A percentile compares a stretch with the other conserved stretches of the same genome.
These are phyloP conservation scores for Stagonosporopsis vannaccii DNA, from an alignment of 2,329 filamentous ascomycete species.

Conservation along the genomic window DNA sequence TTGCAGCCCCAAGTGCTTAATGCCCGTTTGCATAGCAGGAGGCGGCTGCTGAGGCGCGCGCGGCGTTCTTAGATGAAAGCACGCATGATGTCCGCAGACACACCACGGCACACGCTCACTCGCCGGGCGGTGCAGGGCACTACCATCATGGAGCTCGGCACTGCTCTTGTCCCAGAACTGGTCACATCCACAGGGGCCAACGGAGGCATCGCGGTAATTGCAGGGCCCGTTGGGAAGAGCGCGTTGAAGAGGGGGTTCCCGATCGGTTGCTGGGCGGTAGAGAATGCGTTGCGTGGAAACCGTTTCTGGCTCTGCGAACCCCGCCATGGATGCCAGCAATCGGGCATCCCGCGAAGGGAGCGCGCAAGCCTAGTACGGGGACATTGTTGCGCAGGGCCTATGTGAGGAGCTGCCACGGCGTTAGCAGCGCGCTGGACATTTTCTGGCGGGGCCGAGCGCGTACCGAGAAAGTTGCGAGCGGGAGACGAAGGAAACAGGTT, in stretches of 20 bases:
- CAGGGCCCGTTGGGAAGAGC: conserved; percentile 60
- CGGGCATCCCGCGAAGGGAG: conserved; percentile 44
- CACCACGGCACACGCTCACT: conserved; percentile 54
- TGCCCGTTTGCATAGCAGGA: conserved; percentile 20
- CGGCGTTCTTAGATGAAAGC: conserved; percentile 56
- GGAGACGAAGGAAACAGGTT: conserved; percentile 25
- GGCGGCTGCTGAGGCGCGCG: conserved; percentile 26
- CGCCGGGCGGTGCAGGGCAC: conserved; percentile 31
- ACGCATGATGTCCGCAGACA: conserved; percentile 65
- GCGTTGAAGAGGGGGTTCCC: conserved; percentile 32
- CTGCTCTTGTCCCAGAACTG: conserved; percentile 58
- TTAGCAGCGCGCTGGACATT: conserved; percentile 34
- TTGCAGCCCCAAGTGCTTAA: conserved; percentile 18
- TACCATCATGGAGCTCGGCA: conserved; percentile 42
- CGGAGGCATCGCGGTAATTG: conserved; percentile 58
- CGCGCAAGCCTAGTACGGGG: conserved; percentile 36
- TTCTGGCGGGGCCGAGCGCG: conserved; percentile 34
- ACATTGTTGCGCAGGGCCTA: conserved; percentile 32
- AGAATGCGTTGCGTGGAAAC: conserved; percentile 25
- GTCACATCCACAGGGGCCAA: conserved; percentile 61
- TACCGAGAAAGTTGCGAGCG: conserved; percentile 40
- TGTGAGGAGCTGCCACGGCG: conserved; percentile 25
- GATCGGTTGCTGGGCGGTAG: conserved; percentile 24
- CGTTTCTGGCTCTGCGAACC: conserved; percentile 36
- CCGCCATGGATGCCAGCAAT: conserved; percentile 46